phyloP scores from a whole-genome alignment of 192 early-diverging fungal genomes.

The Mortierella antarctica region DNA sequence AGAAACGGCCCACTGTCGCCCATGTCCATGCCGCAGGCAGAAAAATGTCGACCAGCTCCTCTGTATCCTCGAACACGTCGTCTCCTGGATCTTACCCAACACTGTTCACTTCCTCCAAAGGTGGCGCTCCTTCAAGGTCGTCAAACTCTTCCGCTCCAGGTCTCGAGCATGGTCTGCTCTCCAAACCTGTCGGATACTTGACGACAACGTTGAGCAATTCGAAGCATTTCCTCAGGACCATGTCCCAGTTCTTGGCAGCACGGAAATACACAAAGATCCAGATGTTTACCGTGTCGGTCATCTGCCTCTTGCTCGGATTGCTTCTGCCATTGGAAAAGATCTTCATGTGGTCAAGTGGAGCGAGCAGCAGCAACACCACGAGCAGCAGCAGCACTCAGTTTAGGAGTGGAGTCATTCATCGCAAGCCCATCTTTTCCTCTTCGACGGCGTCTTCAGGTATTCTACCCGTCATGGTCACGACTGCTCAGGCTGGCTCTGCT shows the following conservation, averaged over 20 bases:
- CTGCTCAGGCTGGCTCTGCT: neutral
- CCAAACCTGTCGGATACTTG: slow-evolving; percentile 13
- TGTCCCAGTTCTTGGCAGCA: slow-evolving; percentile 34
- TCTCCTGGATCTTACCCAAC: slow-evolving; percentile 46
- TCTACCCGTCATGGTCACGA: slow-evolving; percentile 12
- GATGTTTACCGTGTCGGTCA: slow-evolving; percentile 50
- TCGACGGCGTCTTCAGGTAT: neutral
- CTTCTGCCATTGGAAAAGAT: slow-evolving; percentile 56
- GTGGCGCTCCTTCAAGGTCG: neutral
- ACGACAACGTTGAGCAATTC: slow-evolving; percentile 28
- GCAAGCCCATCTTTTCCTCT: slow-evolving; percentile 5
- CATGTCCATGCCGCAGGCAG: slow-evolving; percentile 28
- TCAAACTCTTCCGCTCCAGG: slow-evolving; percentile 4
- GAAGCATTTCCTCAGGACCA: slow-evolving; percentile 27
- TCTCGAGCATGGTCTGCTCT: neutral
- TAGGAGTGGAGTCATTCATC: slow-evolving; percentile 4
- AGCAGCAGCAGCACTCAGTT: slow-evolving; percentile 4
- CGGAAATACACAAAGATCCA: slow-evolving; percentile 58
- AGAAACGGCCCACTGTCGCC: neutral
- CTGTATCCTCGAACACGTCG: slow-evolving; percentile 17
- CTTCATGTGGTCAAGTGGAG: slow-evolving; percentile 13
- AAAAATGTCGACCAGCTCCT: slow-evolving; percentile 33
- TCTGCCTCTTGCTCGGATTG: slow-evolving; percentile 54
- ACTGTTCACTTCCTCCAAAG: slow-evolving; percentile 21
- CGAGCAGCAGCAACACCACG: neutral